Evolutionary conservation across 345 rosid species (phyloP).

Genomic region (Acer saccharum): DNA sequence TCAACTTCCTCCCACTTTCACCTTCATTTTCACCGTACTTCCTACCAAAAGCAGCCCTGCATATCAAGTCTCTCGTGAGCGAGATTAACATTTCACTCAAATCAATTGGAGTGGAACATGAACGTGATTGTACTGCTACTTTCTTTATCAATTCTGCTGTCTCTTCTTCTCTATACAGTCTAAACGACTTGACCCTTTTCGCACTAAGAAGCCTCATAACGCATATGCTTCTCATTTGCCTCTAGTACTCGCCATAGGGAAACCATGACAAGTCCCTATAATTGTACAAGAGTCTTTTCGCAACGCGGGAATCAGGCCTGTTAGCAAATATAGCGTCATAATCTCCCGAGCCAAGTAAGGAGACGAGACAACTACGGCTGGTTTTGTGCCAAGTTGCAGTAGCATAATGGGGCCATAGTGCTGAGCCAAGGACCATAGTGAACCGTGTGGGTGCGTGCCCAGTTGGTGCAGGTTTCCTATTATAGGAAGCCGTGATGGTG

Average conservation of each 20-base stretch:
- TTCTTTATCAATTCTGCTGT: slow-evolving; percentile 4
- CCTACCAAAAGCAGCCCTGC: slow-evolving; percentile 19
- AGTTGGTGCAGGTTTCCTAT: slow-evolving; percentile 26
- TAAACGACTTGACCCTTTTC: slow-evolving; percentile 20
- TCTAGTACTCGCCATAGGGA: slow-evolving; percentile 25
- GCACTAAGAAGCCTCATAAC: slow-evolving; percentile 19
- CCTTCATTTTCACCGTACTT: slow-evolving; percentile 5
- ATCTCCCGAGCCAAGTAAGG: slow-evolving; percentile 16
- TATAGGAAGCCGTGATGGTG: slow-evolving; percentile 24
- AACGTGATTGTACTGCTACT: not conserved
- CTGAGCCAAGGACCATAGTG: slow-evolving; percentile 17
- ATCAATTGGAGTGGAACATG: not conserved
- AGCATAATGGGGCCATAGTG: slow-evolving; percentile 24
- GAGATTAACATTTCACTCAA: slow-evolving; percentile 20
- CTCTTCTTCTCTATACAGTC: slow-evolving; percentile 26
- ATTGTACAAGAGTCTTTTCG: slow-evolving; percentile 11
- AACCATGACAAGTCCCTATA: slow-evolving; percentile 14
- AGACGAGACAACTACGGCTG: slow-evolving; percentile 19
- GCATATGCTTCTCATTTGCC: slow-evolving; percentile 26
- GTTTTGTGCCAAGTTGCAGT: slow-evolving; percentile 18
- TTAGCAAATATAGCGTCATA: slow-evolving; percentile 16
- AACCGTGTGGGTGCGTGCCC: slow-evolving; percentile 10
- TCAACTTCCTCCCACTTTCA: slow-evolving; percentile 8
- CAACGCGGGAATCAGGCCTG: slow-evolving; percentile 7
- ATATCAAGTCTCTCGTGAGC: slow-evolving; percentile 4